phyloP scores from a whole-genome alignment of 1,284 basidiomycete species.

The Caloboletus inedulis region DNA sequence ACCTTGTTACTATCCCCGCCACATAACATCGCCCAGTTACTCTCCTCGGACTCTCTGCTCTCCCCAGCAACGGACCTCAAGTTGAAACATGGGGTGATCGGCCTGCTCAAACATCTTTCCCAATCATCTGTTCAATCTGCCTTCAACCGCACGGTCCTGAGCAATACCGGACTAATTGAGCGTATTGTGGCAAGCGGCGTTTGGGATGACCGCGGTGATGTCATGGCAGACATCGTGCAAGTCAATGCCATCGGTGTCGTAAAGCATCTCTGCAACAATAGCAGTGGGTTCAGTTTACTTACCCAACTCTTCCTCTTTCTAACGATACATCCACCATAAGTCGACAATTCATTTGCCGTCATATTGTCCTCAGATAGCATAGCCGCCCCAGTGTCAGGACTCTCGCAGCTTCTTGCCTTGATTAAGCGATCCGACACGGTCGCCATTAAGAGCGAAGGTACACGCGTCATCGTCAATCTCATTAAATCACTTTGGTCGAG shows the following conservation, averaged over 20 bases:
- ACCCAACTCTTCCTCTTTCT: background rate
- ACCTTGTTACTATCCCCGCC: slow-evolving; percentile 56
- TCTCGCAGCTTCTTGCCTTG: slow-evolving; percentile 72
- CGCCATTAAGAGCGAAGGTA: slow-evolving; percentile 84
- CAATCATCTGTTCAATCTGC: slow-evolving; percentile 65
- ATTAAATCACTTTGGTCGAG: slow-evolving; percentile 68
- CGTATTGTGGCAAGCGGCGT: slow-evolving; percentile 63
- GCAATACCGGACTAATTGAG: slow-evolving; percentile 62
- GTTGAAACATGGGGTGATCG: slow-evolving; percentile 81
- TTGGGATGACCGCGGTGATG: slow-evolving; percentile 69
- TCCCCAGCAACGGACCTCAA: slow-evolving; percentile 65
- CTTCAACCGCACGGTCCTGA: slow-evolving; percentile 58
- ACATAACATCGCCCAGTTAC: slow-evolving; percentile 47
- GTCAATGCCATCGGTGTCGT: slow-evolving; percentile 83
- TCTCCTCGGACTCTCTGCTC: slow-evolving; percentile 50
- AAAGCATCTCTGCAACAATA: slow-evolving; percentile 82
- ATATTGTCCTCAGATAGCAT: slow-evolving; percentile 42
- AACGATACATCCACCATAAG: slow-evolving; percentile 38
- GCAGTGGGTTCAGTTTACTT: slow-evolving; percentile 49
- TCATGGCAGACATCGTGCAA: slow-evolving; percentile 81
- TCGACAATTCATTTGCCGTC: slow-evolving; percentile 60
- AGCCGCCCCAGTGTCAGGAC: slow-evolving; percentile 40
- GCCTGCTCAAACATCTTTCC: slow-evolving; percentile 80
- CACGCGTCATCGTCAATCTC: slow-evolving; percentile 82
- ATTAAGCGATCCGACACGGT: slow-evolving; percentile 78